These are phyloP conservation scores for Gyrodon lividus DNA, from an alignment of 768 basidiomycete species.

Conservation along the genomic window DNA sequence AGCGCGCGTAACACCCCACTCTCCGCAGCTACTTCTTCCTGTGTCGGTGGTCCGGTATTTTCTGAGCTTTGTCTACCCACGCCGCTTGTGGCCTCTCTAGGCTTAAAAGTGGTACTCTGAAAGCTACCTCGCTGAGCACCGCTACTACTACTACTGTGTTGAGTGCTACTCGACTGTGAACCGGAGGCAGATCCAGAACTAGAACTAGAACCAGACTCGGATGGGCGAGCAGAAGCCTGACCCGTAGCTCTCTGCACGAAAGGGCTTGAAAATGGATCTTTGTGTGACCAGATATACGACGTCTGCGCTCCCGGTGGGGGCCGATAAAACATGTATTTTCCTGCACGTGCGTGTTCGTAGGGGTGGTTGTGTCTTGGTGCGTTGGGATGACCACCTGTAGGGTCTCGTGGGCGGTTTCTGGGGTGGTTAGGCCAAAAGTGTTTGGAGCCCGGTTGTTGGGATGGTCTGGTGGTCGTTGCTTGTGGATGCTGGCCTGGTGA, in stretches of 20 bases:
- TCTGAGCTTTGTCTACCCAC: conserved; percentile 3
- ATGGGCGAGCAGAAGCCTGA: conserved; percentile 7
- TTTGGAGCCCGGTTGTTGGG: conserved; percentile 25
- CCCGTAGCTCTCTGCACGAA: conserved; percentile 31
- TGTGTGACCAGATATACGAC: conserved; percentile 4
- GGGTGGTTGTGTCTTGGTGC: conserved; percentile 10
- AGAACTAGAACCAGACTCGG: background rate
- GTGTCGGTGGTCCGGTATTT: conserved; percentile 11
- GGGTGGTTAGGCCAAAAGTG: conserved; percentile 28
- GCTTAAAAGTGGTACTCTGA: too few species aligned
- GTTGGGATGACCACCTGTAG: conserved; percentile 7
- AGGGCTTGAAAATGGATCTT: conserved; percentile 25
- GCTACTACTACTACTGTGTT: background rate
- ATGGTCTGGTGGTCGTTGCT: conserved; percentile 27
- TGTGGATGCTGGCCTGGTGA: conserved; percentile 26
- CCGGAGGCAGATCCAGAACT: background rate
- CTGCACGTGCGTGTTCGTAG: conserved; percentile 8
- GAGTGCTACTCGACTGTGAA: background rate
- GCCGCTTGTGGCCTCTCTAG: conserved; percentile 6
- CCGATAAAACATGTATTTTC: background rate
- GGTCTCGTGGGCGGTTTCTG: conserved; percentile 18
- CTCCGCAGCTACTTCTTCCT: conserved; percentile 25
- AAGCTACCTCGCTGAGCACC: background rate
- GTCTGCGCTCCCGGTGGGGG: conserved; percentile 4
- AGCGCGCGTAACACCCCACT: conserved; percentile 26